phyloP scores from a whole-genome alignment of 257 asterid genomes.

The Catharanthus roseus region DNA sequence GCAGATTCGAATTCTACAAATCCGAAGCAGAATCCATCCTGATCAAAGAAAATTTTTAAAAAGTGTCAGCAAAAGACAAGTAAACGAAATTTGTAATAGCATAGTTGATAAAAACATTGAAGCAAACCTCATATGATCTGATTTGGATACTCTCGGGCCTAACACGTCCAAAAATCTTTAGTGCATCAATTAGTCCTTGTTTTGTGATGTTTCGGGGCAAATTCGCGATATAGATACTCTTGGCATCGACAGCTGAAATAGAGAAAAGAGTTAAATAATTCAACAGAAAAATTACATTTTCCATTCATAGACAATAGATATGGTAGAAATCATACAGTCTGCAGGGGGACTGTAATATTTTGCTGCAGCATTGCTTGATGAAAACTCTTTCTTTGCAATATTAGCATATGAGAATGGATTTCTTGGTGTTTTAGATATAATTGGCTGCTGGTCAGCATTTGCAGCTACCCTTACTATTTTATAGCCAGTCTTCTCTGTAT shows the following conservation, averaged over 20 bases:
- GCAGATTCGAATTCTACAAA: conserved; percentile 66
- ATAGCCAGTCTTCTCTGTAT: conserved; percentile 8
- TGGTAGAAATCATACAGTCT: conserved; percentile 25
- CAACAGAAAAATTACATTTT: not conserved
- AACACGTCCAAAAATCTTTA: conserved; percentile 52
- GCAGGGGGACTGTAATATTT: conserved; percentile 11
- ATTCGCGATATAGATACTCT: conserved; percentile 44
- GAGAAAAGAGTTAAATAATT: not conserved
- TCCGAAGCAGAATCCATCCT: conserved; percentile 70
- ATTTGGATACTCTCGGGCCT: conserved; percentile 38
- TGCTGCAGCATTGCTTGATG: conserved; percentile 14
- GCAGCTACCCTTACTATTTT: conserved; percentile 18
- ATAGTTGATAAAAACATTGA: not conserved
- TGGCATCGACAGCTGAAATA: conserved; percentile 21
- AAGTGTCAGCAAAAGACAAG: conserved; percentile 12
- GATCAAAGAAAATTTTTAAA: conserved; percentile 10
- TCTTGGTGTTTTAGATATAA: conserved; percentile 13
- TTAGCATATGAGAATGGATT: conserved; percentile 18
- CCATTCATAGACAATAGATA: not conserved
- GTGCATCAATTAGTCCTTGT: conserved; percentile 29
- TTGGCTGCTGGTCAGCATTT: conserved; percentile 14
- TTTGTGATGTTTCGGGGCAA: conserved; percentile 40
- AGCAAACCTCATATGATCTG: conserved; percentile 34
- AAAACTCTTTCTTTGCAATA: conserved; percentile 7
- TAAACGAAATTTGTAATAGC: not conserved